A percentile compares a stretch with the other conserved stretches of the same genome.
Conservation (phyloP, 169 alveolate species). For the Amoebophrya sp. region DNA sequence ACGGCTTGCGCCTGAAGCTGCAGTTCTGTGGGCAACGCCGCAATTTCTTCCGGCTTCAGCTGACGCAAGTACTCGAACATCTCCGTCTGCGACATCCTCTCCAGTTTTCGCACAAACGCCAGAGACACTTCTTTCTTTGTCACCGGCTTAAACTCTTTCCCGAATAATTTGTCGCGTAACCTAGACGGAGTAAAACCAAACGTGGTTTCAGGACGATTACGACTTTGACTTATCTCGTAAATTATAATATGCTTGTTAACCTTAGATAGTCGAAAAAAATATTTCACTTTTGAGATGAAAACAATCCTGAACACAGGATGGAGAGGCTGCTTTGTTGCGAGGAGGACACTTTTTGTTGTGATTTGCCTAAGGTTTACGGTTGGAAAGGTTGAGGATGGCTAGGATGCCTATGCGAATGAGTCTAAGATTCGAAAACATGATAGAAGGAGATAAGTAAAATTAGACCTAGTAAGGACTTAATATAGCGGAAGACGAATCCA, state of each 20-base stretch:
- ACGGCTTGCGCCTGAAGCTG: slow-evolving; percentile 25
- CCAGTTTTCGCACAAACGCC: not conserved
- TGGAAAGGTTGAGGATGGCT: not conserved
- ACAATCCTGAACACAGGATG: not conserved
- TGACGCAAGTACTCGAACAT: not conserved
- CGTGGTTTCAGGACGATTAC: too few species aligned
- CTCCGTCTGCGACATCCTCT: not conserved
- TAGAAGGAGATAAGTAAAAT: too few species aligned
- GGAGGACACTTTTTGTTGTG: too few species aligned
- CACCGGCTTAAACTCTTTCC: not conserved
- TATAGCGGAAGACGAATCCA: too few species aligned
- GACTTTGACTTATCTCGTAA: too few species aligned
- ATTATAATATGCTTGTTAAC: too few species aligned
- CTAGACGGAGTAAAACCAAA: not conserved
- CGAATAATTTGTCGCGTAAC: not conserved
- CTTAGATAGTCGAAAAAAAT: too few species aligned
- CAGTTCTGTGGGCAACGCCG: not conserved
- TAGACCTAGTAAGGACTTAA: too few species aligned
- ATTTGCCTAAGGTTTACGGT: not conserved
- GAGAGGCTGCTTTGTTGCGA: not conserved
- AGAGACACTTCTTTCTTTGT: not conserved
- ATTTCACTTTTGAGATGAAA: not conserved
- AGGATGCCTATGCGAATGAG: too few species aligned
- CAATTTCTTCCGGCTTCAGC: not conserved
- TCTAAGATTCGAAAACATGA: too few species aligned